Conservation (phyloP, 2,329 filamentous ascomycete species). For the Calonectria hawksworthii region DNA sequence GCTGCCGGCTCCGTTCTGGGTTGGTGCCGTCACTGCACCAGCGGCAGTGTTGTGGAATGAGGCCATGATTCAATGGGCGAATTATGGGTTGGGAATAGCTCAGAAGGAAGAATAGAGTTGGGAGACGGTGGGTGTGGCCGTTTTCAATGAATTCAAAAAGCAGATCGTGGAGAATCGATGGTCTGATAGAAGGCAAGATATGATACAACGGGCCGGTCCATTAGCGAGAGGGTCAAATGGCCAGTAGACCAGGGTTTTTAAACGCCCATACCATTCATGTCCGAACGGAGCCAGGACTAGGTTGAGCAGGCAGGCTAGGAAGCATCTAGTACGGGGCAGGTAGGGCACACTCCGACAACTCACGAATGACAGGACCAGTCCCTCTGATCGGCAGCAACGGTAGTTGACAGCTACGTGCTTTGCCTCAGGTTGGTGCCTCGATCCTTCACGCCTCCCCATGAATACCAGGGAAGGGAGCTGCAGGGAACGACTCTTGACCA, state of each 20-base stretch:
- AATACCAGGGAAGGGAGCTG: conserved; percentile 4
- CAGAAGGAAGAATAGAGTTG: not conserved
- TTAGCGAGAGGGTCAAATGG: conserved; percentile 15
- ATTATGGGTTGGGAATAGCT: not conserved
- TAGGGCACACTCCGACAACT: not conserved
- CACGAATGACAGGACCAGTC: conserved; percentile 2
- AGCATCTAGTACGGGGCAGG: not conserved
- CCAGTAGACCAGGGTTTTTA: conserved; percentile 10
- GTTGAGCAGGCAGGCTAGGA: not conserved
- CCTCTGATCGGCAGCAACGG: conserved; percentile 21
- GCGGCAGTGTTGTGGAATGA: not conserved
- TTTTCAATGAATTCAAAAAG: conserved; percentile 21
- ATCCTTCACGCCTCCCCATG: conserved; percentile 13
- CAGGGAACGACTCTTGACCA: conserved; percentile 9
- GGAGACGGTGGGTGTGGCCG: conserved; percentile 13
- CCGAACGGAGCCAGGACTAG: conserved; percentile 1
- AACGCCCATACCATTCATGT: conserved; percentile 4
- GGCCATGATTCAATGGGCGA: not conserved
- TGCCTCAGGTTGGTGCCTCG: conserved; percentile 10
- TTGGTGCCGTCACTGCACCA: not conserved
- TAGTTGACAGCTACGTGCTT: not conserved
- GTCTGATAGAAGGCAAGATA: conserved; percentile 20
- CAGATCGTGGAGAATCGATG: conserved; percentile 16
- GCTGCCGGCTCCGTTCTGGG: conserved; percentile 15
- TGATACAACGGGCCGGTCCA: conserved; percentile 21